Percentiles rank a stretch among this genome's conserved stretches.
Evolutionary conservation across 768 basidiomycete species (phyloP).

Genomic region (Collybiopsis luxurians): DNA sequence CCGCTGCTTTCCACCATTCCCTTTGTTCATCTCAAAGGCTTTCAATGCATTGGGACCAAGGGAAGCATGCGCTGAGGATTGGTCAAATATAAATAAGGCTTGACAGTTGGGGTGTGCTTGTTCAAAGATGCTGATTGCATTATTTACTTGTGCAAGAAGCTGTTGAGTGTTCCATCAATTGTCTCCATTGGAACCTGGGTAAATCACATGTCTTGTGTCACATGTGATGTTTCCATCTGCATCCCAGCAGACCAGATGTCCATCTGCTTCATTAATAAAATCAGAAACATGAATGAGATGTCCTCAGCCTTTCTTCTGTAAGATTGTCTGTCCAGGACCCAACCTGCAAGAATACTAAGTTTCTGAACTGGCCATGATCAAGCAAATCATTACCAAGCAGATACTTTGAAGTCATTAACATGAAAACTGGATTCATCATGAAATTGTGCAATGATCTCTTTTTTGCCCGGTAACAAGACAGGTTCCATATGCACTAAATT

Average conservation of each 20-base stretch:
- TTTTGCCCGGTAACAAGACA: neutral
- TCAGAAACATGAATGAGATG: constrained; percentile 27
- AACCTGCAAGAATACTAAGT: neutral
- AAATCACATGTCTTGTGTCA: constrained; percentile 25
- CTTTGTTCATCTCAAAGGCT: constrained; percentile 24
- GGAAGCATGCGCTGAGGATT: constrained; percentile 25
- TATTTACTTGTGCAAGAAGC: constrained; percentile 17
- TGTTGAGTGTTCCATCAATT: constrained; percentile 19
- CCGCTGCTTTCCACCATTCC: constrained; percentile 22
- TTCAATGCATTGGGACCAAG: constrained; percentile 20
- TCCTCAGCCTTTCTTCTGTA: constrained; percentile 23
- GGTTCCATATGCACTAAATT: neutral
- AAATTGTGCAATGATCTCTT: neutral
- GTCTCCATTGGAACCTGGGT: constrained; percentile 20
- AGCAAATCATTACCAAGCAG: neutral
- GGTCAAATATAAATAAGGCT: constrained; percentile 24
- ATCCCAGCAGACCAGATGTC: constrained; percentile 16
- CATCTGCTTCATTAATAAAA: constrained; percentile 24
- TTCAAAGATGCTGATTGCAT: constrained; percentile 28
- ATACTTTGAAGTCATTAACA: neutral
- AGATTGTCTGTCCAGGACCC: neutral
- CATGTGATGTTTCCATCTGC: constrained; percentile 11
- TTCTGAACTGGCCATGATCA: neutral
- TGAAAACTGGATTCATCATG: neutral
- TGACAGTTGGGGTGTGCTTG: constrained; percentile 15